A percentile compares a stretch with the other conserved stretches of the same genome.
phyloP scores from a whole-genome alignment of 2,329 filamentous ascomycete genomes.

The Trichophyton schoenleinii region DNA sequence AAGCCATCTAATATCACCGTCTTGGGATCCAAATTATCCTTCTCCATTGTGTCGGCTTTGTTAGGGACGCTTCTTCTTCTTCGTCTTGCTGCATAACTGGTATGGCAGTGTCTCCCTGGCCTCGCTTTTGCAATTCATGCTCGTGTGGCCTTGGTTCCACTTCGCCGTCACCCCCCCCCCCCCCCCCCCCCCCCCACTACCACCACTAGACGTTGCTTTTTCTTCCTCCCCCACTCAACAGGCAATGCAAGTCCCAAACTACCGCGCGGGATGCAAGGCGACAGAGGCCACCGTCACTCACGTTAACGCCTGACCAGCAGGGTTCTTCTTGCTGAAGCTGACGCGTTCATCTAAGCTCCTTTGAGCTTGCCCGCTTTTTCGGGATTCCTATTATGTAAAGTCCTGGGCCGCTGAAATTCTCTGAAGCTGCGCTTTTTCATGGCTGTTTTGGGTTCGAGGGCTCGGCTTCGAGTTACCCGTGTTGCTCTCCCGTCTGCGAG shows the following conservation, averaged over 20 bases:
- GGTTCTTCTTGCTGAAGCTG: slow-evolving; percentile 8
- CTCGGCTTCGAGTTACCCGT: slow-evolving; percentile 1
- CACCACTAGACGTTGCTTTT: not conserved
- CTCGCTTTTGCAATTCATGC: not conserved
- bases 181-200: not conserved
- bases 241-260: slow-evolving; percentile 1
- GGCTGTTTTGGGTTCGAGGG: not conserved
- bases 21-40: not conserved
- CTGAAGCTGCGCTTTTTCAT: not conserved
- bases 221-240: not conserved
- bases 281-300: not conserved
- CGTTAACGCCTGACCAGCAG: slow-evolving; percentile 1
- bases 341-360: slow-evolving; percentile 9
- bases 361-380: slow-evolving; percentile 3
- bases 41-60: too few relatives aligned
- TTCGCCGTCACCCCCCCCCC: not conserved
- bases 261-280: slow-evolving; percentile 1
- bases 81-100: not conserved
- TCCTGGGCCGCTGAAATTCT: not conserved
- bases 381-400: slow-evolving; percentile 4
- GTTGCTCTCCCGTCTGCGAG: not conserved
- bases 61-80: not conserved
- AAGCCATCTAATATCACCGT: not conserved
- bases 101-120: too few relatives aligned
- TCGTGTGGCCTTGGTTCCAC: slow-evolving; percentile 3